Evolutionary conservation across 768 basidiomycete genomes (phyloP).

Genomic region (Xanthoconium purpureum): DNA sequence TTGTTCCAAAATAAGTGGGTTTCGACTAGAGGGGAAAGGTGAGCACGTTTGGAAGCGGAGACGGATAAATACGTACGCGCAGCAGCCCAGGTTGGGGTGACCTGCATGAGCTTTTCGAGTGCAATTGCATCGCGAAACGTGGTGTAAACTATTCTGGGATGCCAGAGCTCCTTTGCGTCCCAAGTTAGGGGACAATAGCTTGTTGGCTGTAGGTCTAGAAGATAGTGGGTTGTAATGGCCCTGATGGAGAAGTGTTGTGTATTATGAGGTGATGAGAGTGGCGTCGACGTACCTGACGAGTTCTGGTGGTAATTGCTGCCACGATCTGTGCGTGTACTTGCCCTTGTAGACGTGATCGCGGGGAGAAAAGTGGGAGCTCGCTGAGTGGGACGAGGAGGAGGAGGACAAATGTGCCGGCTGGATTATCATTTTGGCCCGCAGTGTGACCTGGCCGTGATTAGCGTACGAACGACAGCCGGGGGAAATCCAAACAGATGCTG

Average conservation of each 20-base stretch:
- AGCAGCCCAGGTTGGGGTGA: constrained; percentile 57
- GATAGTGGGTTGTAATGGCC: constrained; percentile 45
- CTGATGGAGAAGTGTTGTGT: constrained; percentile 10
- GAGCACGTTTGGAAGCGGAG: constrained; percentile 3
- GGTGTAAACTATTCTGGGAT: constrained; percentile 57
- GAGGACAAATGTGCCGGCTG: constrained; percentile 16
- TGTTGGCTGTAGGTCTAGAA: constrained; percentile 44
- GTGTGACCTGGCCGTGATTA: constrained; percentile 37
- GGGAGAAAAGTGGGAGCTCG: constrained; percentile 1
- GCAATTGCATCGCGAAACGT: constrained; percentile 60
- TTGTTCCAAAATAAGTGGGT: constrained; percentile 70
- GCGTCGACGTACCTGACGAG: constrained; percentile 51
- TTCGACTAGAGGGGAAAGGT: constrained; percentile 47
- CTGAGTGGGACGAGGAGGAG: constrained; percentile 17
- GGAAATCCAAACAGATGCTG: constrained; percentile 32
- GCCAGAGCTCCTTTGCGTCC: constrained; percentile 55
- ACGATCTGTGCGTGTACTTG: constrained; percentile 53
- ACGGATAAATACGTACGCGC: constrained; percentile 48
- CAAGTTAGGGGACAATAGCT: constrained; percentile 48
- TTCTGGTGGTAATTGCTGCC: constrained; percentile 61
- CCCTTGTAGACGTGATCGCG: constrained; percentile 49
- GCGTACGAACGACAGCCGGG: constrained; percentile 37
- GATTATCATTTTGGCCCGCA: constrained; percentile 36
- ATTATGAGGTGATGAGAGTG: constrained; percentile 27
- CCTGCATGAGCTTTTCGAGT: constrained; percentile 58